These are phyloP conservation scores for Thozetella sp. DNA, from an alignment of 495 filamentous ascomycete genomes.

Conservation along the genomic window DNA sequence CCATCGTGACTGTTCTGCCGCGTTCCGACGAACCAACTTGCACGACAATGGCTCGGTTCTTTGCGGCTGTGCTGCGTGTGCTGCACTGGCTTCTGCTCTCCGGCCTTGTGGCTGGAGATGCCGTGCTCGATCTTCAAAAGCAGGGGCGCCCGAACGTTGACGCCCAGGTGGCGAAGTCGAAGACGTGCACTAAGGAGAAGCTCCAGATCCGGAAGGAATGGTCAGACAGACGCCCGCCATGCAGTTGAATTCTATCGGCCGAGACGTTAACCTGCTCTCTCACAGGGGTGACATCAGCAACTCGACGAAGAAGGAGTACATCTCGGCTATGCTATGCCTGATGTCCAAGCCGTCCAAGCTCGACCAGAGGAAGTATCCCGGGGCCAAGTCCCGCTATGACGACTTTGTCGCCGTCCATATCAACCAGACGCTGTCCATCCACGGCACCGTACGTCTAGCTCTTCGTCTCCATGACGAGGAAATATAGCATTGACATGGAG, in stretches of 20 bases:
- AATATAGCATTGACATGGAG: conserved; percentile 17
- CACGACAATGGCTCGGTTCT: conserved; percentile 25
- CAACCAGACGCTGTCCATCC: conserved; percentile 58
- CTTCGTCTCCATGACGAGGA: neutral
- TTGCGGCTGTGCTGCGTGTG: conserved; percentile 22
- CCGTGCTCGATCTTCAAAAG: conserved; percentile 39
- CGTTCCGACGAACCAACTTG: neutral
- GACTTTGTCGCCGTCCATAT: conserved; percentile 70
- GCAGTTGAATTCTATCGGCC: no score
- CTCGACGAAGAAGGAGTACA: conserved; percentile 47
- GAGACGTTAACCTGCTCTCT: neutral
- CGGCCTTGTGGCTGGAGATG: conserved; percentile 31
- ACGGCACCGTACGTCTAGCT: conserved; percentile 42
- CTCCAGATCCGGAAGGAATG: conserved; percentile 49
- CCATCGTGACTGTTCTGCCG: neutral
- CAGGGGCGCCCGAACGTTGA: conserved; percentile 40
- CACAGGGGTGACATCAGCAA: conserved; percentile 44
- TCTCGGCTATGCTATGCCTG: conserved; percentile 57
- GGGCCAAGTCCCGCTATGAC: conserved; percentile 59
- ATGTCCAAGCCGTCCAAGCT: conserved; percentile 42
- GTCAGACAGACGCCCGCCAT: conserved; percentile 23
- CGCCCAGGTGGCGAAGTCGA: conserved; percentile 39
- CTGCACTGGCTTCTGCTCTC: conserved; percentile 24
- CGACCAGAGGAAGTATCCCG: conserved; percentile 32
- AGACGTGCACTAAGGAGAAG: conserved; percentile 48